A percentile compares a stretch with the other conserved stretches of the same genome.
Conservation (phyloP, 2,329 filamentous ascomycete genomes). For the Claviceps maximensis region DNA sequence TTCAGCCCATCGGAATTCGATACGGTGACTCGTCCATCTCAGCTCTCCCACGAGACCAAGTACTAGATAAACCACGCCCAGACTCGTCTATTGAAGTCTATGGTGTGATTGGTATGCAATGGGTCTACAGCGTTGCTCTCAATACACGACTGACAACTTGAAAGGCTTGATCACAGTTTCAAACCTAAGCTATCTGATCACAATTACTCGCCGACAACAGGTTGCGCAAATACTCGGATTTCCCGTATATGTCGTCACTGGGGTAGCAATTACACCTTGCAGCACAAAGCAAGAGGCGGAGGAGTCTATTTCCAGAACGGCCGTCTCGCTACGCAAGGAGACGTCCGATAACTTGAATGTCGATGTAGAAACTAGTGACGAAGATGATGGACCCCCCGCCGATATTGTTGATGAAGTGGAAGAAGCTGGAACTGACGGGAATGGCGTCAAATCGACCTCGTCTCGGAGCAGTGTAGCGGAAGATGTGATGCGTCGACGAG, state of each 20-base stretch:
- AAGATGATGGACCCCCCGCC: conserved; percentile 25
- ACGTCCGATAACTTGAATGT: conserved; percentile 27
- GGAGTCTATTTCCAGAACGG: conserved; percentile 53
- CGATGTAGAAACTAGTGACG: conserved; percentile 34
- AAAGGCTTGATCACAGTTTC: conserved; percentile 75
- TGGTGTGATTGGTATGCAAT: conserved; percentile 38
- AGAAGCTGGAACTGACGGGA: conserved; percentile 22
- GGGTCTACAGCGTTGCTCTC: conserved; percentile 9
- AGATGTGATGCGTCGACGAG: conserved; percentile 73
- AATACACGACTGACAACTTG: conserved; percentile 1
- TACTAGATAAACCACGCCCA: conserved; percentile 29
- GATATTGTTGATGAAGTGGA: conserved; percentile 31
- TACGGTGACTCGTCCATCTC: conserved; percentile 48
- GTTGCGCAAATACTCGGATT: conserved; percentile 76
- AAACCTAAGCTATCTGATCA: conserved; percentile 68
- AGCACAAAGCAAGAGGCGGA: conserved; percentile 62
- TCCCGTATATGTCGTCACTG: conserved; percentile 75
- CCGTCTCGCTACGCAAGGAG: conserved; percentile 25
- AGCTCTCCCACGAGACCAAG: conserved; percentile 29
- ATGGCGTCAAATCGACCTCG: conserved; percentile 19
- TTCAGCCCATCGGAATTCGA: conserved; percentile 51
- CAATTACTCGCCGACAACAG: conserved; percentile 74
- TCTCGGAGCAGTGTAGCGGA: conserved; percentile 58
- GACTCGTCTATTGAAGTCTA: conserved; percentile 45
- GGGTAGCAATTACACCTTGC: conserved; percentile 82